phyloP scores from a whole-genome alignment of 768 basidiomycete genomes.

The Xerocomus brunneocitrinus region DNA sequence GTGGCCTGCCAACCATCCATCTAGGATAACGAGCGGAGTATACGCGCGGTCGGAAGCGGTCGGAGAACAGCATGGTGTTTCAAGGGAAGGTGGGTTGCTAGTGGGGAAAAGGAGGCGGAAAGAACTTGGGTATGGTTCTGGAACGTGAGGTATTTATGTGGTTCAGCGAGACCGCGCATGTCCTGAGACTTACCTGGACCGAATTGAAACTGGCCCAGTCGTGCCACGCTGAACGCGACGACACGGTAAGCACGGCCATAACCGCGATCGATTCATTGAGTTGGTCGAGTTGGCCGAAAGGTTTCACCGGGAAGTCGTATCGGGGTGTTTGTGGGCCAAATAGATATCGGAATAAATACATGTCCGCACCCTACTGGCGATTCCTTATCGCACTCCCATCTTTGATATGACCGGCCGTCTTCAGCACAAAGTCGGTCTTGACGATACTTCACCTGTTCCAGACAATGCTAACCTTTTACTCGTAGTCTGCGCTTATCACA shows the following conservation, averaged over 20 bases:
- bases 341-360: background rate
- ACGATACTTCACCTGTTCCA: background rate
- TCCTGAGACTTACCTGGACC: conserved; percentile 16
- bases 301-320: background rate
- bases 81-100: conserved; percentile 8
- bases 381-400: conserved; percentile 2
- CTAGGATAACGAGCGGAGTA: conserved; percentile 47
- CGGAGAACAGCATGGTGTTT: conserved; percentile 20
- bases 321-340: background rate
- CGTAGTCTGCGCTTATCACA: conserved; percentile 73
- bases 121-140: background rate
- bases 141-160: conserved; percentile 22
- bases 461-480: conserved; percentile 10
- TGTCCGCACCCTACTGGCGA: background rate
- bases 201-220: conserved; percentile 17
- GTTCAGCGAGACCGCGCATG: background rate
- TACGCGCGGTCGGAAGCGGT: conserved; percentile 32
- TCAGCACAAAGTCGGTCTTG: conserved; percentile 50
- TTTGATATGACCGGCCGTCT: conserved; percentile 60
- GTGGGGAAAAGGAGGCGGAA: background rate
- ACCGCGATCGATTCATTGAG: too few relatives aligned
- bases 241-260: background rate
- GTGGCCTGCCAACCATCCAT: conserved; percentile 47
- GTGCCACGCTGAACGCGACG: background rate
- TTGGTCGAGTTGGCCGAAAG: too few relatives aligned